phyloP scores from a whole-genome alignment of 2,329 filamentous ascomycete species.

The Zalaria obscura region DNA sequence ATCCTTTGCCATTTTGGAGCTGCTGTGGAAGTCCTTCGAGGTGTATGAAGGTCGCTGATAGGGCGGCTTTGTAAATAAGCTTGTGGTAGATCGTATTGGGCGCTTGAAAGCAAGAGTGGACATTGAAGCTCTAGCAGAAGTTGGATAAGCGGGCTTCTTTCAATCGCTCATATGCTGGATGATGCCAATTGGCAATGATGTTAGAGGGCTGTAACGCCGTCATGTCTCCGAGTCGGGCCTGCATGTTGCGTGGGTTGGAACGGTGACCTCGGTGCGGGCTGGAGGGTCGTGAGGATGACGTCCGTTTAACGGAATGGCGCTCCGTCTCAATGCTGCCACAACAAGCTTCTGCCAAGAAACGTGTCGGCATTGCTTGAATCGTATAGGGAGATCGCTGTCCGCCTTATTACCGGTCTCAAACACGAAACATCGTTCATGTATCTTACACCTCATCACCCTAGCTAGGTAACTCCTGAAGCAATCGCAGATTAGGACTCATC shows the following conservation, averaged over 20 bases:
- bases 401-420: too few species aligned
- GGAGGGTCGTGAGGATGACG: background rate
- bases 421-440: too few species aligned
- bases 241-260: background rate
- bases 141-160: background rate
- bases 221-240: too few species aligned
- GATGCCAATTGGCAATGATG: background rate
- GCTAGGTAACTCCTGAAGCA: too few species aligned
- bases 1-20: background rate
- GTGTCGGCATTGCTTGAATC: too few species aligned
- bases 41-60: background rate
- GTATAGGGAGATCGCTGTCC: too few species aligned
- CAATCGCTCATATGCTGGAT: background rate
- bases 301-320: background rate
- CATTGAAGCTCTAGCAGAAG: background rate
- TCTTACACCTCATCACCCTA: too few species aligned
- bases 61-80: too few species aligned
- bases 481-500: too few species aligned
- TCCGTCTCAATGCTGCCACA: too few species aligned
- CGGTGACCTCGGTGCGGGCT: background rate
- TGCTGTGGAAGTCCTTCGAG: background rate
- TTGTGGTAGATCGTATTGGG: background rate
- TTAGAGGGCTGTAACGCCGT: background rate
- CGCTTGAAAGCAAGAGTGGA: background rate
- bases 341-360: too few species aligned